Percentiles rank a stretch among this genome's conserved stretches.
phyloP scores from a whole-genome alignment of 1,284 basidiomycete species.

The Cryptococcus neoformans region DNA sequence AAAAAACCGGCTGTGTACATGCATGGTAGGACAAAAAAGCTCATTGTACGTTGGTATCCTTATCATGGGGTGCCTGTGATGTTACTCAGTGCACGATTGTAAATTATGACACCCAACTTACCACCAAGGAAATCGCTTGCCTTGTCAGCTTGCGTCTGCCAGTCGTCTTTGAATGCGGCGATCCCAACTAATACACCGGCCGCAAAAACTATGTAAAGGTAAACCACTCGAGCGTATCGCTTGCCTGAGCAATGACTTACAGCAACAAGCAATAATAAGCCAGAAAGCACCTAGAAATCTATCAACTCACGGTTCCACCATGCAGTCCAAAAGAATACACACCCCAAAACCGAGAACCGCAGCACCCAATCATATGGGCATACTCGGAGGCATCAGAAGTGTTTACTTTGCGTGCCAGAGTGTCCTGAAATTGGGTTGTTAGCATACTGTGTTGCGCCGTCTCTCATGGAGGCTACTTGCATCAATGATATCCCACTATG shows the following conservation, averaged over 20 bases:
- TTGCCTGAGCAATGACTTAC: constrained; percentile 21
- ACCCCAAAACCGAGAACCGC: constrained; percentile 53
- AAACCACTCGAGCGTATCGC: neutral
- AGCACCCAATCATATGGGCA: constrained; percentile 73
- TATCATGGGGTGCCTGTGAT: constrained; percentile 17
- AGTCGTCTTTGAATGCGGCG: constrained; percentile 71
- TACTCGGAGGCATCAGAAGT: constrained; percentile 88
- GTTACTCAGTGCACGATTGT: neutral
- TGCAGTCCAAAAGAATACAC: constrained; percentile 3
- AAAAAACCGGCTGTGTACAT: constrained; percentile 23
- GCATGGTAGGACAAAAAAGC: constrained; percentile 23
- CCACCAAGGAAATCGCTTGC: constrained; percentile 44
- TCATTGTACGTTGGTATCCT: constrained; percentile 25
- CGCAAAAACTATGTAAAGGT: constrained; percentile 60
- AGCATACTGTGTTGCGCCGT: neutral
- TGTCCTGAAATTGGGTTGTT: constrained; percentile 54
- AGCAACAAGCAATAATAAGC: constrained; percentile 75
- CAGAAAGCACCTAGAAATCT: constrained; percentile 72
- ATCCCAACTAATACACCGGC: constrained; percentile 78
- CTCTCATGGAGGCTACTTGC: constrained; percentile 33
- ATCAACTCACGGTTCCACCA: constrained; percentile 19
- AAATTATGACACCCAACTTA: constrained; percentile 10
- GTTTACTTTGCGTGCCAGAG: constrained; percentile 85
- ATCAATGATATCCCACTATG: constrained; percentile 81
- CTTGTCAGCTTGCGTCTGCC: constrained; percentile 33